phyloP scores from a whole-genome alignment of 768 basidiomycete genomes.

The Boletus sp. region DNA sequence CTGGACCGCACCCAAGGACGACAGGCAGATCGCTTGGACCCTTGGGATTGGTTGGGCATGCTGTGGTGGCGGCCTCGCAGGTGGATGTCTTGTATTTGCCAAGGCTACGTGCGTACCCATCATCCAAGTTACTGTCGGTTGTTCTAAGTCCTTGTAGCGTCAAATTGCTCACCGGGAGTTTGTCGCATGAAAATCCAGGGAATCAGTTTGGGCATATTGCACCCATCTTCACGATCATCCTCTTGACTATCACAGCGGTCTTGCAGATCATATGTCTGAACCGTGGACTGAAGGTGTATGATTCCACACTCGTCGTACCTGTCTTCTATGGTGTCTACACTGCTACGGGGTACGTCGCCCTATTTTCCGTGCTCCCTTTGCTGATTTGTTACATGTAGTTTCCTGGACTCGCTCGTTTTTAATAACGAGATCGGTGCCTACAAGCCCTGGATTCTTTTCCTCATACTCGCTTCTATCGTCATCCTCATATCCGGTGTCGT shows the following conservation, averaged over 20 bases:
- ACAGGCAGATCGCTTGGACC: conserved; percentile 85
- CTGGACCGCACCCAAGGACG: conserved; percentile 77
- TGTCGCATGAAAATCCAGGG: conserved; percentile 79
- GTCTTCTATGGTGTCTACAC: conserved; percentile 95
- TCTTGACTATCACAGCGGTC: conserved; percentile 69
- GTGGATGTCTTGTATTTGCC: conserved; percentile 84
- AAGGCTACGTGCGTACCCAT: conserved; percentile 35
- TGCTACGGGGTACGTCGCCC: conserved; percentile 62
- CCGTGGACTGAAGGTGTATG: conserved; percentile 84
- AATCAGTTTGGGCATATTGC: conserved; percentile 83
- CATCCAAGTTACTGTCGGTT: neutral
- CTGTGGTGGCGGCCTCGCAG: conserved; percentile 86
- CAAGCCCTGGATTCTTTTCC: conserved; percentile 81
- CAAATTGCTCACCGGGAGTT: conserved; percentile 69
- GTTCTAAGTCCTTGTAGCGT: conserved; percentile 46
- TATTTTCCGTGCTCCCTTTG: neutral
- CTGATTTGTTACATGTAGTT: conserved; percentile 33
- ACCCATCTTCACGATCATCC: conserved; percentile 68
- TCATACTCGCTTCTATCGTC: conserved; percentile 82
- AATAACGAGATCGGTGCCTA: conserved; percentile 86
- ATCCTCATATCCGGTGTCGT: conserved; percentile 89
- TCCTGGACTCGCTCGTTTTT: conserved; percentile 70
- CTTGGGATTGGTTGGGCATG: conserved; percentile 94
- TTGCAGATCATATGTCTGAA: conserved; percentile 91
- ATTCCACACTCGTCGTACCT: conserved; percentile 88